These are phyloP conservation scores for Aspergillus sp. DNA, from an alignment of 2,329 filamentous ascomycete species.

Conservation along the genomic window DNA sequence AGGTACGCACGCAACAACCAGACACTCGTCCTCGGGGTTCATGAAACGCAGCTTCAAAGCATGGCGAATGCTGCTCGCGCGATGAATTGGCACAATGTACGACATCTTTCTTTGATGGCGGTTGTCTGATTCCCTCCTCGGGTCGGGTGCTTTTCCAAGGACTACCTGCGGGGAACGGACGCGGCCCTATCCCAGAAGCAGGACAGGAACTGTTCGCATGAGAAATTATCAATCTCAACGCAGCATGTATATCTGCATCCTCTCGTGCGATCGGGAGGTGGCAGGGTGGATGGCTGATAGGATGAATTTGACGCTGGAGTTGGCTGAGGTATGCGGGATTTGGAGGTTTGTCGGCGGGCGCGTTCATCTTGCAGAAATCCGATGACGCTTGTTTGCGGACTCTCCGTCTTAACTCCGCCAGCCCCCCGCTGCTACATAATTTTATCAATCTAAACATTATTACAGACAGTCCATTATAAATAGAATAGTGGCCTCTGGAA, in stretches of 20 bases:
- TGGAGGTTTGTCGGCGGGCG: not conserved
- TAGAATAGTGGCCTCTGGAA: not conserved
- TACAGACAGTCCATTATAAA: not conserved
- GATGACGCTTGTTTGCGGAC: slow-evolving; percentile 8
- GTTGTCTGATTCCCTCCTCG: not conserved
- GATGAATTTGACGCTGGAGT: not conserved
- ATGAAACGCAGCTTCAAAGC: slow-evolving; percentile 79
- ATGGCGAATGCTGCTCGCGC: slow-evolving; percentile 86
- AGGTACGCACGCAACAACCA: slow-evolving; percentile 77
- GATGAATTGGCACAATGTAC: slow-evolving; percentile 90
- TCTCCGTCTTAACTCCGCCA: slow-evolving; percentile 1
- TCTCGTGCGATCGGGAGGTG: not conserved
- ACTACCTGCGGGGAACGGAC: slow-evolving; percentile 10
- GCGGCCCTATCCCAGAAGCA: slow-evolving; percentile 1
- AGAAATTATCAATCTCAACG: not conserved
- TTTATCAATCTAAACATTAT: too few relatives aligned
- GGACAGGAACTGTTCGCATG: not conserved
- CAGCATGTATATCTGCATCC: not conserved
- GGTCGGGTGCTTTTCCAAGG: not conserved
- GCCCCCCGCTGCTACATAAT: not conserved
- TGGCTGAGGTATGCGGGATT: not conserved
- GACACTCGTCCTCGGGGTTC: slow-evolving; percentile 70
- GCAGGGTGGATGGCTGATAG: not conserved
- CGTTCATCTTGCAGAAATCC: slow-evolving; percentile 6
- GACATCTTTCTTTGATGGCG: slow-evolving; percentile 63